Evolutionary conservation across 192 early-diverging fungal genomes (phyloP).

Genomic region (Kickxella alabastrina): DNA sequence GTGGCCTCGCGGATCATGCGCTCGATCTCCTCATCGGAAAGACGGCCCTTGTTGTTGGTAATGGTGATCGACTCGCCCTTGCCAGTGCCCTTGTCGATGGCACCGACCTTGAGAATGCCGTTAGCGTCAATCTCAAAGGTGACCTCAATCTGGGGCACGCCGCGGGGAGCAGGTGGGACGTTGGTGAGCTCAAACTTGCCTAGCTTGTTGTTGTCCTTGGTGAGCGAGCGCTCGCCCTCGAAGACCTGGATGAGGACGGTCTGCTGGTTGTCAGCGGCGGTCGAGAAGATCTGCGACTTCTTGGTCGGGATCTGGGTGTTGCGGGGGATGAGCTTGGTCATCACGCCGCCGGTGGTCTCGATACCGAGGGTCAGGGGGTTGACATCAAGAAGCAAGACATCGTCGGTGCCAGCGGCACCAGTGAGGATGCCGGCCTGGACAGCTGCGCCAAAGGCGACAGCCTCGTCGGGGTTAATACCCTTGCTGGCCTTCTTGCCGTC

Average conservation of each 20-base stretch:
- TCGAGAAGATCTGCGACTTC: slow-evolving; percentile 98
- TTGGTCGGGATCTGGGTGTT: slow-evolving; percentile 95
- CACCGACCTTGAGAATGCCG: slow-evolving; percentile 91
- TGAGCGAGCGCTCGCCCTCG: slow-evolving; percentile 94
- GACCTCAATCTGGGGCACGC: slow-evolving; percentile 96
- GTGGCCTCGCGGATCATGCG: slow-evolving; percentile 97
- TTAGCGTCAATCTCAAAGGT: slow-evolving; percentile 94
- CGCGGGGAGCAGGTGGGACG: slow-evolving; percentile 91
- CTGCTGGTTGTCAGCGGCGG: slow-evolving; percentile 95
- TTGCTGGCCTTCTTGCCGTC: slow-evolving; percentile 95
- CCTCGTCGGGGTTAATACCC: slow-evolving; percentile 98
- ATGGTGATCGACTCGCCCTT: slow-evolving; percentile 96
- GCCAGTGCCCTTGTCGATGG: slow-evolving; percentile 94
- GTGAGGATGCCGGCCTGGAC: slow-evolving; percentile 90
- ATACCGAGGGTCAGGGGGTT: slow-evolving; percentile 97
- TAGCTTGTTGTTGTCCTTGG: slow-evolving; percentile 98
- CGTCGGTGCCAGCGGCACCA: slow-evolving; percentile 62
- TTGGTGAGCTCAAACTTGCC: slow-evolving; percentile 96
- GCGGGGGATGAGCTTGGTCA: slow-evolving; percentile 92
- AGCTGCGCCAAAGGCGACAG: slow-evolving; percentile 96
- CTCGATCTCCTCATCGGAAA: slow-evolving; percentile 92
- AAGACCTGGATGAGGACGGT: slow-evolving; percentile 95
- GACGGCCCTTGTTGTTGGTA: slow-evolving; percentile 94
- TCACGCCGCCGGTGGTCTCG: slow-evolving; percentile 96
- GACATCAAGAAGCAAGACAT: slow-evolving; percentile 85